Percentiles rank a stretch among this genome's conserved stretches.
Evolutionary conservation across 148 eudicot genomes (phyloP).

Genomic region (Chenopodium berlandieri): DNA sequence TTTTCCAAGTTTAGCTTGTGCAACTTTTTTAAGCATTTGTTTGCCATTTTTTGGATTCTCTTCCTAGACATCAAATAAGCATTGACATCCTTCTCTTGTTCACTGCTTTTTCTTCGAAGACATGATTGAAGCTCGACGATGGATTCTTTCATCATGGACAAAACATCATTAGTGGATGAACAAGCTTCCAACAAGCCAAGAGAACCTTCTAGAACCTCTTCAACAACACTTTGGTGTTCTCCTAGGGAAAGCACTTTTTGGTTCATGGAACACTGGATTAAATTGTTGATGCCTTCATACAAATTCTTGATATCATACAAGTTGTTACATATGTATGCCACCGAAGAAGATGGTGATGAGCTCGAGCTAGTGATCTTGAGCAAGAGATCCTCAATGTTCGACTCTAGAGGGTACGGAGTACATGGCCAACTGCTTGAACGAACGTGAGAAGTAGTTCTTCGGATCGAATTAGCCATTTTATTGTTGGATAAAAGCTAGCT

Average conservation of each 20-base stretch:
- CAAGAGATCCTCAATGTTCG: constrained; percentile 21
- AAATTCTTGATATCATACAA: constrained; percentile 2
- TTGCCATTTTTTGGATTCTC: constrained; percentile 22
- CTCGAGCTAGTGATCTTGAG: neutral
- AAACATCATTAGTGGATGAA: constrained; percentile 22
- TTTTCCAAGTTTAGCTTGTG: constrained; percentile 3
- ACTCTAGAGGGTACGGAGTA: constrained; percentile 13
- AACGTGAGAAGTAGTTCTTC: constrained; percentile 24
- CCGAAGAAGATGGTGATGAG: neutral
- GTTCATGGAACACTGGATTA: constrained; percentile 12
- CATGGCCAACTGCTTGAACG: constrained; percentile 29
- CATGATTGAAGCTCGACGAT: constrained; percentile 28
- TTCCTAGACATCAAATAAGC: constrained; percentile 30
- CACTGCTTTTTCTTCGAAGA: constrained; percentile 26
- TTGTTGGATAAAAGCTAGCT: too few relatives aligned
- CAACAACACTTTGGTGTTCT: constrained; percentile 13
- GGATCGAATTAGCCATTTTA: constrained; percentile 15
- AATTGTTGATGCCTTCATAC: constrained; percentile 12
- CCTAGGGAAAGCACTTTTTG: constrained; percentile 21
- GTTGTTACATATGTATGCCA: constrained; percentile 17
- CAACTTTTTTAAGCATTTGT: constrained; percentile 21
- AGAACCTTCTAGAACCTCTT: constrained; percentile 31
- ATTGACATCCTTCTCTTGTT: neutral
- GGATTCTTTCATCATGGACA: constrained; percentile 26
- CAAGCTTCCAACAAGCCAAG: constrained; percentile 32